phyloP scores from a whole-genome alignment of 768 basidiomycete species.

The Suillus occidentalis region DNA sequence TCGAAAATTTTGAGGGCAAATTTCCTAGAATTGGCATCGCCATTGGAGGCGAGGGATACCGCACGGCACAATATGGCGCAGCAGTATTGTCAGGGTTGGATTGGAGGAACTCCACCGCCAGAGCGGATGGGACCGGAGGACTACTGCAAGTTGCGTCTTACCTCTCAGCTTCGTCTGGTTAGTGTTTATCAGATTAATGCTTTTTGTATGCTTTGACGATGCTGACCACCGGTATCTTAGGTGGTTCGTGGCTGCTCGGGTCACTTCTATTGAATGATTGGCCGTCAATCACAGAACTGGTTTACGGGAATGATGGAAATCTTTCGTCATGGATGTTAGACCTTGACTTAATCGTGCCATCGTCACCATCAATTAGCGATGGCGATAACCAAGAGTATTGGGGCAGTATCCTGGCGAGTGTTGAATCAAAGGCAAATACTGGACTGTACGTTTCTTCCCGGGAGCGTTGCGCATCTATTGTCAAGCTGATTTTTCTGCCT shows the following conservation, averaged over 20 bases:
- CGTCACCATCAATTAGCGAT: slow-evolving; percentile 47
- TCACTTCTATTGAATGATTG: slow-evolving; percentile 68
- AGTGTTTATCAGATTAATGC: slow-evolving; percentile 8
- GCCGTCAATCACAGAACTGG: slow-evolving; percentile 54
- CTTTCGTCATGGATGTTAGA: slow-evolving; percentile 59
- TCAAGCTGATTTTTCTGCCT: neutral
- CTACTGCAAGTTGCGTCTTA: slow-evolving; percentile 72
- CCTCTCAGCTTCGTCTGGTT: slow-evolving; percentile 65
- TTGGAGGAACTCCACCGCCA: slow-evolving; percentile 57
- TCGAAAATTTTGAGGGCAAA: slow-evolving; percentile 39
- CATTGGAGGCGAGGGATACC: slow-evolving; percentile 68
- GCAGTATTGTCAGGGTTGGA: slow-evolving; percentile 60
- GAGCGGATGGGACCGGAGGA: slow-evolving; percentile 61
- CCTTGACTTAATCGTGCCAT: slow-evolving; percentile 54
- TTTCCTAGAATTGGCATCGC: slow-evolving; percentile 63
- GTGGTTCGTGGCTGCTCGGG: slow-evolving; percentile 67
- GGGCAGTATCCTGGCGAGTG: slow-evolving; percentile 52
- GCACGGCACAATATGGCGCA: slow-evolving; percentile 67
- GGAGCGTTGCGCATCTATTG: neutral
- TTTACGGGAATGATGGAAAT: slow-evolving; percentile 52
- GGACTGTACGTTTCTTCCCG: slow-evolving; percentile 46
- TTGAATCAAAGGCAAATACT: slow-evolving; percentile 53
- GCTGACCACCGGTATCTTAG: slow-evolving; percentile 27
- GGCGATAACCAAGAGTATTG: slow-evolving; percentile 51
- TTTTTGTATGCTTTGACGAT: neutral